Evolutionary conservation across 108 stramenopile species (phyloP).

Genomic region (Craspedostauros australis): DNA sequence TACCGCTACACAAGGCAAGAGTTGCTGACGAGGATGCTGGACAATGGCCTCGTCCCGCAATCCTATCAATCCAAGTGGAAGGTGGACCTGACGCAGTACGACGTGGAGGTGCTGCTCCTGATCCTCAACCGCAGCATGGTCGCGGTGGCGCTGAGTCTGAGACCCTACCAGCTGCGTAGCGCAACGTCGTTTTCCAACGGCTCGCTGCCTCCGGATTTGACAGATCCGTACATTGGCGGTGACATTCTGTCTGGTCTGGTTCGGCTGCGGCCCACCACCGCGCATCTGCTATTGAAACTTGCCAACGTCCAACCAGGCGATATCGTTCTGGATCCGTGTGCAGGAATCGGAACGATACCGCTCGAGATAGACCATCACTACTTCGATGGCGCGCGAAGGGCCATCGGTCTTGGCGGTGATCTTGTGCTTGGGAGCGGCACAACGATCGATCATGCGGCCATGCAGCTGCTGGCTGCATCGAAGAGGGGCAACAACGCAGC

Average conservation of each 20-base stretch:
- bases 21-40: constrained; percentile 10
- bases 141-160: constrained; percentile 37
- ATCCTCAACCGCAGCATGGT: constrained; percentile 19
- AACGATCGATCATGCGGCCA: neutral
- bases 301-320: constrained; percentile 33
- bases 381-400: neutral
- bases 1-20: constrained; percentile 31
- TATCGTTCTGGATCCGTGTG: constrained; percentile 67
- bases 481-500: constrained; percentile 1
- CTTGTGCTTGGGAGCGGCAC: constrained; percentile 12
- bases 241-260: constrained; percentile 19
- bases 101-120: constrained; percentile 45
- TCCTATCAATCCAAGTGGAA: constrained; percentile 13
- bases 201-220: constrained; percentile 42
- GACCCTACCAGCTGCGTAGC: constrained; percentile 44
- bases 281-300: constrained; percentile 40
- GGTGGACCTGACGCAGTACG: constrained; percentile 53
- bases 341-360: constrained; percentile 59
- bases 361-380: constrained; percentile 25
- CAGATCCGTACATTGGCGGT: constrained; percentile 31
- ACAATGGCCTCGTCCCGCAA: constrained; percentile 10
- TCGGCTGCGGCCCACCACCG: constrained; percentile 47
- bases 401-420: constrained; percentile 52
- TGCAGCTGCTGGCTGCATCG: constrained; percentile 12
- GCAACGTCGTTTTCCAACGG: constrained; percentile 38